Evolutionary conservation across 129 eudicot genomes (phyloP).

Genomic region (Flaveria sonorensis): DNA sequence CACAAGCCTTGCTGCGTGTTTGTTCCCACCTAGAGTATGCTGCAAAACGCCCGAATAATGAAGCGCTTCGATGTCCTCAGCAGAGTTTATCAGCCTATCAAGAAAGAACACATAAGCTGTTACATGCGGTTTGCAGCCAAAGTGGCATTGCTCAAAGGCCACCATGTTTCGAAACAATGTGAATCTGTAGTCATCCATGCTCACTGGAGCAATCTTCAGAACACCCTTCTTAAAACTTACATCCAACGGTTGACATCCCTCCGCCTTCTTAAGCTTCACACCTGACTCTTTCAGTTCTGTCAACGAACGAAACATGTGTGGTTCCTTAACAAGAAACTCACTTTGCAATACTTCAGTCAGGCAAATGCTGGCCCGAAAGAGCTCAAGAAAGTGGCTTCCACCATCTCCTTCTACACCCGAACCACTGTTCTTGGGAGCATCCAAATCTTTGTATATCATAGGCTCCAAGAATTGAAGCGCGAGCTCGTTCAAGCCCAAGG

Average conservation of each 20-base stretch:
- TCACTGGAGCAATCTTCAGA: slow-evolving; percentile 35
- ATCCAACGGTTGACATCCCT: slow-evolving; percentile 31
- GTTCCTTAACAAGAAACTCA: slow-evolving; percentile 26
- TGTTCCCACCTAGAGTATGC: slow-evolving; percentile 46
- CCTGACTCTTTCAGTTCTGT: slow-evolving; percentile 36
- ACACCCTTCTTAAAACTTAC: slow-evolving; percentile 32
- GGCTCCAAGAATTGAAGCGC: slow-evolving; percentile 35
- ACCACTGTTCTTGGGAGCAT: neutral
- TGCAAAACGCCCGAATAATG: slow-evolving; percentile 44
- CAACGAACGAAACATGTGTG: slow-evolving; percentile 32
- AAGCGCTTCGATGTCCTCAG: slow-evolving; percentile 40
- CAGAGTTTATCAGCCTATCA: slow-evolving; percentile 41
- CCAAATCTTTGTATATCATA: slow-evolving; percentile 29
- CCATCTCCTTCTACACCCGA: neutral
- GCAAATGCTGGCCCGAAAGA: slow-evolving; percentile 33
- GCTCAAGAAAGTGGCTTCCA: slow-evolving; percentile 32
- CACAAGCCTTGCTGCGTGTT: slow-evolving; percentile 43
- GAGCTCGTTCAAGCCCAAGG: slow-evolving; percentile 27
- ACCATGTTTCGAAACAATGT: slow-evolving; percentile 50
- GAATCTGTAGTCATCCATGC: slow-evolving; percentile 39
- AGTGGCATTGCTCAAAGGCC: slow-evolving; percentile 47
- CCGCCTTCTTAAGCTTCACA: slow-evolving; percentile 28
- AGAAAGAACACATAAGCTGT: slow-evolving; percentile 47
- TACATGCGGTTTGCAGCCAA: slow-evolving; percentile 37
- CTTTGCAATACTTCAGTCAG: slow-evolving; percentile 5